These are phyloP conservation scores for Tinospora cordifolia DNA, from an alignment of 164 flowering plant genomes.

Conservation along the genomic window DNA sequence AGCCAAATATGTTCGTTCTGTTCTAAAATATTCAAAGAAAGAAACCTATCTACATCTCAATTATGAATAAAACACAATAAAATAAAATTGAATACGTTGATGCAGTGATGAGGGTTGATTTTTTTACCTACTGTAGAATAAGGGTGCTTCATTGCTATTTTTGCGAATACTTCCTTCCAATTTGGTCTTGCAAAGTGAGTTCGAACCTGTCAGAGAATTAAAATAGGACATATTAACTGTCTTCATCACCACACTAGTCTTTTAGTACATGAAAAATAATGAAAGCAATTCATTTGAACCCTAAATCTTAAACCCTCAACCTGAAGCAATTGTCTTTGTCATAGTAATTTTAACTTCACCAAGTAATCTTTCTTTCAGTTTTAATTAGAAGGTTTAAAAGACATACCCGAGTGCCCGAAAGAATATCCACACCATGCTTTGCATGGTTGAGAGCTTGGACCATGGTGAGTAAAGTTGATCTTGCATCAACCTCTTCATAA, in stretches of 20 bases:
- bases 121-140: conserved; percentile 67
- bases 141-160: conserved; percentile 73
- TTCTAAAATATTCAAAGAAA: too few relatives aligned
- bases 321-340: too few relatives aligned
- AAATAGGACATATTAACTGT: not conserved
- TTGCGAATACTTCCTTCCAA: conserved; percentile 83
- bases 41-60: too few relatives aligned
- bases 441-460: conserved; percentile 98
- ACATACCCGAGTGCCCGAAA: conserved; percentile 81
- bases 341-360: too few relatives aligned
- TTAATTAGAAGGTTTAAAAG: not conserved
- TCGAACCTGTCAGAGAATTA: conserved; percentile 56
- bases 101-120: not conserved
- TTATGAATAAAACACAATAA: too few relatives aligned
- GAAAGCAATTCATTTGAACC: too few relatives aligned
- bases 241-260: not conserved
- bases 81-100: too few relatives aligned
- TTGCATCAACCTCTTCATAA: conserved; percentile 96
- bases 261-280: not conserved
- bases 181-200: conserved; percentile 98
- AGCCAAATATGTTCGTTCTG: too few relatives aligned
- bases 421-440: conserved; percentile 88
- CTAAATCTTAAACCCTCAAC: too few relatives aligned
- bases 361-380: not conserved
- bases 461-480: conserved; percentile 89